phyloP scores from a whole-genome alignment of 306 rosid species.

The barrel medic (Medicago truncatula) region MtrunA17r5.0-ANR NC_053049.1:5745001-5745500 shows the following conservation, averaged over 20 bases:
- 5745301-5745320: slow-evolving; percentile 15
- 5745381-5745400: slow-evolving; percentile 42
- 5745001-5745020: no score
- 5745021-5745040: no score
- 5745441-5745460: no score
- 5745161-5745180: slow-evolving; percentile 26
- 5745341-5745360: neutral
- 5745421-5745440: no score
- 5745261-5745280: slow-evolving; percentile 49
- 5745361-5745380: slow-evolving; percentile 14
- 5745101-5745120: no score
- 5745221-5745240: slow-evolving; percentile 52
- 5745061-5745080: no score
- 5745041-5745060: no score
- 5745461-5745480: no score
- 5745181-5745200: slow-evolving; percentile 30
- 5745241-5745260: slow-evolving; percentile 45
- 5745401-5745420: neutral
- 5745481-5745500: no score
- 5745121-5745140: no score
- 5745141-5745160: neutral
- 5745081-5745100: no score
- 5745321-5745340: slow-evolving; percentile 36
- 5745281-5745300: slow-evolving; percentile 43
- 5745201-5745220: slow-evolving; percentile 60